A percentile compares a stretch with the other conserved stretches of the same genome.
Evolutionary conservation across 805 yeast species (phyloP).

Genomic region (Wickerhamomyces hampshirensis): DNA sequence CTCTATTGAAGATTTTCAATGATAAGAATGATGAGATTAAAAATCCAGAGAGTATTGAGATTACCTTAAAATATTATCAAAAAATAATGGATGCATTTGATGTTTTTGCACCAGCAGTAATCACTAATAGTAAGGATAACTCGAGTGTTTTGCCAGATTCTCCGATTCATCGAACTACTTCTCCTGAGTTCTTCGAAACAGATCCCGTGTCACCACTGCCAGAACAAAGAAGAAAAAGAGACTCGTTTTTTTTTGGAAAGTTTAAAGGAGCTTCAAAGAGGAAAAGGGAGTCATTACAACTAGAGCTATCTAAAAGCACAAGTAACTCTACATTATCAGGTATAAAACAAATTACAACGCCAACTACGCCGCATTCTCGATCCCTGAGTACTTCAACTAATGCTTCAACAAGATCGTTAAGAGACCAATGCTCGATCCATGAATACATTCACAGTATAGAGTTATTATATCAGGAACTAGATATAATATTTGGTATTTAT

Average conservation of each 20-base stretch:
- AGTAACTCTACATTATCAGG: no score
- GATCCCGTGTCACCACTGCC: slow-evolving; percentile 1
- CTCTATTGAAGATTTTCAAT: slow-evolving; percentile 10
- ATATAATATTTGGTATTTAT: slow-evolving; percentile 2
- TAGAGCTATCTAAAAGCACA: background rate
- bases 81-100: slow-evolving; percentile 25
- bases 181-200: slow-evolving; percentile 2
- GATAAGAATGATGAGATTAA: slow-evolving; percentile 4
- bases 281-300: no score
- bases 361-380: no score
- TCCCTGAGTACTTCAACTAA: slow-evolving; percentile 6
- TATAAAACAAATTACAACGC: no score
- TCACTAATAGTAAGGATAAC: slow-evolving; percentile 2
- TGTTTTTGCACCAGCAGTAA: slow-evolving; percentile 6
- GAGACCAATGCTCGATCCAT: slow-evolving; percentile 7
- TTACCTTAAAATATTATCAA: slow-evolving; percentile 19
- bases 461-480: slow-evolving; percentile 1
- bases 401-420: slow-evolving; percentile 9
- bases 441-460: slow-evolving; percentile 10
- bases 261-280: no score
- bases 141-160: slow-evolving; percentile 1
- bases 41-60: slow-evolving; percentile 5
- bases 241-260: background rate
- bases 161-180: slow-evolving; percentile 1
- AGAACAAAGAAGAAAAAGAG: background rate